Conservation (phyloP, 768 basidiomycete species). For the Glaciozyma martinii region DNA sequence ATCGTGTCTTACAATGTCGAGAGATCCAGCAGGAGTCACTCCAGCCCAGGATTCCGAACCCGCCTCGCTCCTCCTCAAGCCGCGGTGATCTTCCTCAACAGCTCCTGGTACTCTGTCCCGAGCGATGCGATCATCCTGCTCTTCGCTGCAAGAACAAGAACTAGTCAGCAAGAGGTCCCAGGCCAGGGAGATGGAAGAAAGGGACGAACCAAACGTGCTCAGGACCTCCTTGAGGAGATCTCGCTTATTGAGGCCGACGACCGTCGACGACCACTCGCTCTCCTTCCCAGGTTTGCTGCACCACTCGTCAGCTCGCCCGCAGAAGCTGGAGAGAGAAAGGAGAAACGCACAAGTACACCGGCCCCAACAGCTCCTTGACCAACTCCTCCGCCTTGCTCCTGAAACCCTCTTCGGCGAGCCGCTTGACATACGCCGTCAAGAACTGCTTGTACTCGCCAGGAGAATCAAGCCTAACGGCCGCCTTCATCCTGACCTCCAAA, state of each 20-base stretch:
- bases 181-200: too few species aligned
- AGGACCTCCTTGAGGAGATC: slow-evolving; percentile 75
- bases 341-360: slow-evolving; percentile 68
- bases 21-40: too few species aligned
- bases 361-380: slow-evolving; percentile 79
- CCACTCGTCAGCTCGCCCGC: neutral
- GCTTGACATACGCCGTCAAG: slow-evolving; percentile 66
- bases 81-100: slow-evolving; percentile 41
- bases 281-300: slow-evolving; percentile 59
- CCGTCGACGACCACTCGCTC: slow-evolving; percentile 60
- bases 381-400: slow-evolving; percentile 81
- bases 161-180: neutral
- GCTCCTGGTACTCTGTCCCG: slow-evolving; percentile 74
- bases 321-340: slow-evolving; percentile 7
- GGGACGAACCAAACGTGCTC: slow-evolving; percentile 47
- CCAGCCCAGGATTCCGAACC: too few species aligned
- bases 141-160: slow-evolving; percentile 45
- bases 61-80: neutral
- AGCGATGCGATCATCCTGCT: slow-evolving; percentile 67
- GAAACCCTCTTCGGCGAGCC: slow-evolving; percentile 82
- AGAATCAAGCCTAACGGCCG: slow-evolving; percentile 66
- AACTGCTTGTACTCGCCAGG: slow-evolving; percentile 73
- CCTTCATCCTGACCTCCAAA: slow-evolving; percentile 70
- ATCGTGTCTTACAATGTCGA: too few species aligned
- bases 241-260: slow-evolving; percentile 66